Percentiles rank a stretch among this genome's conserved stretches.
These are phyloP conservation scores for Tetrapisispora namnaoensis DNA, from an alignment of 805 yeast genomes.

Conservation along the genomic window DNA sequence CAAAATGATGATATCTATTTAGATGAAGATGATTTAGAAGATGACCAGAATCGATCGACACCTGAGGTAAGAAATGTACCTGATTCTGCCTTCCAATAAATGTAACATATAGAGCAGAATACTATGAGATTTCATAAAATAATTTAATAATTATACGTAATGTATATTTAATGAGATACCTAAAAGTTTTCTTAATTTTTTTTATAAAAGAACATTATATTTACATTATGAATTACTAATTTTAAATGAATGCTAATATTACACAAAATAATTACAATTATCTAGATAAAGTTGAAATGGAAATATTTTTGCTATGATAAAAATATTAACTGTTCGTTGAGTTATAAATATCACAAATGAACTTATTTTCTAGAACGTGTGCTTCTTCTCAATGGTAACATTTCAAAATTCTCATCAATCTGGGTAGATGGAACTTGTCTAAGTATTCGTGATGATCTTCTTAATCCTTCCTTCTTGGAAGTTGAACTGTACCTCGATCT, in stretches of 20 bases:
- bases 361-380: background rate
- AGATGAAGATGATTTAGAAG: conserved; percentile 1
- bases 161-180: too few relatives aligned
- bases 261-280: background rate
- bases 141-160: background rate
- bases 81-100: background rate
- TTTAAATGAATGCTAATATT: background rate
- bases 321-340: too few relatives aligned
- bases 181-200: too few relatives aligned
- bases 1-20: conserved; percentile 20
- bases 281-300: too few relatives aligned
- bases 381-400: background rate
- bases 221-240: background rate
- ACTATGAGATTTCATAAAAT: background rate
- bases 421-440: background rate
- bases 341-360: background rate
- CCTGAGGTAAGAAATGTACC: conserved; percentile 1
- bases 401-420: background rate
- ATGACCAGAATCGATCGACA: background rate
- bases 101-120: background rate
- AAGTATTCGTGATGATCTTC: background rate
- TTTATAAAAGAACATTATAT: background rate
- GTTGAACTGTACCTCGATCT: background rate
- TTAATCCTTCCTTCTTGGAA: background rate
- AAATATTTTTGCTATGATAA: too few relatives aligned